These are phyloP conservation scores for Penicillium expansum DNA, from an alignment of 2,329 filamentous ascomycete species.

Conservation along the genomic window DNA sequence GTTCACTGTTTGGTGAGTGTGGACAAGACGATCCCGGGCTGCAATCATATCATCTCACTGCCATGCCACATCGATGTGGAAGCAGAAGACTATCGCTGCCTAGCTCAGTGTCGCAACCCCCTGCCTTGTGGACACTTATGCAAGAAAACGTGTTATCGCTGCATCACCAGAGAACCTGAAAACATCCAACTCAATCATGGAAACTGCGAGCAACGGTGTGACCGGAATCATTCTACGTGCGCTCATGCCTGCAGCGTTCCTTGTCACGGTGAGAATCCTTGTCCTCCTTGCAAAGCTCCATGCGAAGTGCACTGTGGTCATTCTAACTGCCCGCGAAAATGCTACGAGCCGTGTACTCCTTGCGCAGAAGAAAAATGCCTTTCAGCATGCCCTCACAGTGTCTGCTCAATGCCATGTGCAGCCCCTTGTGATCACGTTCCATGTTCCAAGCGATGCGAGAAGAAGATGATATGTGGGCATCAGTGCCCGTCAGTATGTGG, in stretches of 20 bases:
- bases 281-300: conserved; percentile 29
- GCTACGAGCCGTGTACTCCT: conserved; percentile 60
- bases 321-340: conserved; percentile 55
- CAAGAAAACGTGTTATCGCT: conserved; percentile 49
- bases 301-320: conserved; percentile 60
- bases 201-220: conserved; percentile 45
- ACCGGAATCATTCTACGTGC: conserved; percentile 54
- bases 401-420: conserved; percentile 58
- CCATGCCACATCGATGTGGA: conserved; percentile 52
- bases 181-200: conserved; percentile 47
- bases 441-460: conserved; percentile 59
- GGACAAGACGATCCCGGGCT: conserved; percentile 51
- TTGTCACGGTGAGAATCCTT: conserved; percentile 51
- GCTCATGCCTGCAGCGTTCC: conserved; percentile 51
- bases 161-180: conserved; percentile 36
- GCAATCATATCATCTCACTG: conserved; percentile 53
- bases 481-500: conserved; percentile 65
- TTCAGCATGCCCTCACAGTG: conserved; percentile 55
- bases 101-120: conserved; percentile 43
- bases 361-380: conserved; percentile 57
- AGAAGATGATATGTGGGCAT: conserved; percentile 57
- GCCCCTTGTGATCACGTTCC: conserved; percentile 67
- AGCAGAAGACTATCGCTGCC: conserved; percentile 47
- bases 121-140: conserved; percentile 62
- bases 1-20: conserved; percentile 54